Evolutionary conservation across 768 basidiomycete genomes (phyloP), one percentile per base, ranked within the genome.

Genomic region (Termitomyces sp.): DNA sequence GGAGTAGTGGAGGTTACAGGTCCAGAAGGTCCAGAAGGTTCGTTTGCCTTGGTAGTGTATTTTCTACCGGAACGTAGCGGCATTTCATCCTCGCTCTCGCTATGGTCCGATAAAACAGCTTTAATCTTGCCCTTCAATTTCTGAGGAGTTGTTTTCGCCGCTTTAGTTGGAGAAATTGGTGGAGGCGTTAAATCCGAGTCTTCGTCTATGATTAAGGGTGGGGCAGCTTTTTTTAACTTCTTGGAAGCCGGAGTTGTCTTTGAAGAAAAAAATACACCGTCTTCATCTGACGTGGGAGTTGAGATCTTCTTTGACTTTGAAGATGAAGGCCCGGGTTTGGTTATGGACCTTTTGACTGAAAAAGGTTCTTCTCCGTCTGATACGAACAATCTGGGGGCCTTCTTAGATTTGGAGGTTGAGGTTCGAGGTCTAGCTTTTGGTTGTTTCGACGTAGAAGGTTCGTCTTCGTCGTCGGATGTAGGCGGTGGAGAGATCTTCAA

Each of bases 1-100:
- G 66, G 63, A 27, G 64, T 61, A 31, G 48, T 56, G 36, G 46
- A 55, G 16, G 61, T 52, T 39, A 53, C 47, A n/a, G 55, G n/a
- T n/a, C 22, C 36, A 51, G 41, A 27, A 36, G 60, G 18, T 34
- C 51, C 5, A 13, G 26, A 34, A 24, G 24, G 53, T 16, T 48
- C 50, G 16, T 44, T 57, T 4, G 44, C 7, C 36, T 59, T 51
- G 31, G 27, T 22, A 10, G 46, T 8, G 9, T 31, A 46, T 41
- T 49, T 55, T 27, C n/a, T 48, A 16, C 31, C 46, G 5, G 41
- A 14, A 32, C 20, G 52, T 13, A 24, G 48, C 22, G 54, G 42
- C 24, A 29, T 31, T 27, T 47, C 41, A 2, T 55, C 61, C 41
- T 58, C 59, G 9, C 57, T 58, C 13, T 58, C 59, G 9, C 55